Percentiles rank a stretch among this genome's conserved stretches.
Conservation (phyloP, 2,329 filamentous ascomycete genomes). For the Immersiporthe knoxdaviesiana region DNA sequence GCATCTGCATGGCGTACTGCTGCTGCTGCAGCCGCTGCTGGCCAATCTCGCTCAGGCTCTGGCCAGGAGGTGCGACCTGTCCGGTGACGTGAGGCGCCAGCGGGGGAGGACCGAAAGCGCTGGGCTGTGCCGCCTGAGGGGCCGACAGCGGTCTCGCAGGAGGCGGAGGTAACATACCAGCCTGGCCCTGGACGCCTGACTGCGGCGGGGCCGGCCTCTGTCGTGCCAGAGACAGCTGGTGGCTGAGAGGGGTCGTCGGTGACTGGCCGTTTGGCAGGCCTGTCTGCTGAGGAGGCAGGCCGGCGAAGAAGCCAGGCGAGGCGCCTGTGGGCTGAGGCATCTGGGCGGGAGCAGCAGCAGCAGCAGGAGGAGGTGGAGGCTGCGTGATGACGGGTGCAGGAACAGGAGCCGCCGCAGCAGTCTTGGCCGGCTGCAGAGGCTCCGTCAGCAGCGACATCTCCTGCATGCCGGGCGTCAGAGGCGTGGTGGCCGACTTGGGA, state of each 20-base stretch:
- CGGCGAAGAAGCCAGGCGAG: slow-evolving; percentile 61
- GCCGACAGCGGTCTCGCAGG: slow-evolving; percentile 82
- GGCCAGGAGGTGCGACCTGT: slow-evolving; percentile 71
- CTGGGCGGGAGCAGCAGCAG: slow-evolving; percentile 42
- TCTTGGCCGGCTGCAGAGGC: slow-evolving; percentile 56
- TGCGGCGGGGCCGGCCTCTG: slow-evolving; percentile 74
- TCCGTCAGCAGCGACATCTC: slow-evolving; percentile 58
- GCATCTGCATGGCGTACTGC: slow-evolving; percentile 56
- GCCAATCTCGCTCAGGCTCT: slow-evolving; percentile 74
- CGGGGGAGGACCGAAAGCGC: slow-evolving; percentile 72
- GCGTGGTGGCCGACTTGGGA: slow-evolving; percentile 45
- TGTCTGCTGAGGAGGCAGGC: slow-evolving; percentile 51
- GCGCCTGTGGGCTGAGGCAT: slow-evolving; percentile 55
- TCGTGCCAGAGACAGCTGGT: slow-evolving; percentile 54
- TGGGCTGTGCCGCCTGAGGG: slow-evolving; percentile 78
- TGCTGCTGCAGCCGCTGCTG: slow-evolving; percentile 67
- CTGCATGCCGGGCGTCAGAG: slow-evolving; percentile 68
- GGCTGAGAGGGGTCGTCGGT: slow-evolving; percentile 46
- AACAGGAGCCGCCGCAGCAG: slow-evolving; percentile 40
- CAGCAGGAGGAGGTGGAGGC: slow-evolving; percentile 40
- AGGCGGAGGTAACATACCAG: slow-evolving; percentile 73
- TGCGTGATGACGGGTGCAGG: slow-evolving; percentile 40
- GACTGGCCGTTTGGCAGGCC: slow-evolving; percentile 43
- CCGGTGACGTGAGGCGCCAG: slow-evolving; percentile 87
- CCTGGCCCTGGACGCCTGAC: slow-evolving; percentile 61